phyloP scores from a whole-genome alignment of 352 stramenopile species.

The Nothophytophthora sp. region DNA sequence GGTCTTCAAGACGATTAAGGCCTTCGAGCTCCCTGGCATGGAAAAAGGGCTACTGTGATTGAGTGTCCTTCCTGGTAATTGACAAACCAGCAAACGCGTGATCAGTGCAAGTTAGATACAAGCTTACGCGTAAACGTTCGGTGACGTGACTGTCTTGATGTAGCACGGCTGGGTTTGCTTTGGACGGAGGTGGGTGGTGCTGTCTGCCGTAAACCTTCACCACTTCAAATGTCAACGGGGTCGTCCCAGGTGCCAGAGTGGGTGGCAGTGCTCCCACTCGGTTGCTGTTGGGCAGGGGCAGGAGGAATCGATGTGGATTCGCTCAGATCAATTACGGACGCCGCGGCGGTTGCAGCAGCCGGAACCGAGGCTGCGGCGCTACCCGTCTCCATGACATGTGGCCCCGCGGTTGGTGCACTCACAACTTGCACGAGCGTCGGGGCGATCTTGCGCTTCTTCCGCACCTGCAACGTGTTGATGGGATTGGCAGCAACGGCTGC shows the following conservation, averaged over 20 bases:
- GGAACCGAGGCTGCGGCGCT: background rate
- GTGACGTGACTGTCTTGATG: background rate
- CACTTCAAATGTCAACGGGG: constrained; percentile 28
- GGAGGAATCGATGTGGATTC: constrained; percentile 1
- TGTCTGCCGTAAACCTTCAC: background rate
- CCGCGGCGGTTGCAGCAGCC: background rate
- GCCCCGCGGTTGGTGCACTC: background rate
- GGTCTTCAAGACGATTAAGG: constrained; percentile 88
- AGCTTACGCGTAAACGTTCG: background rate
- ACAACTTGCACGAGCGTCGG: constrained; percentile 34
- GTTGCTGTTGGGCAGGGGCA: constrained; percentile 3
- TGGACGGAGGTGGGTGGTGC: background rate
- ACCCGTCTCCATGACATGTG: background rate
- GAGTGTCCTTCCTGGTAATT: background rate
- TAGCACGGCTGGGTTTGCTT: background rate
- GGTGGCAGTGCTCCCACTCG: background rate
- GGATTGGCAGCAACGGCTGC: constrained; percentile 6
- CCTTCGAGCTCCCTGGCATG: constrained; percentile 77
- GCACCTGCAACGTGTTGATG: constrained; percentile 76
- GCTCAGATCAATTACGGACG: constrained; percentile 11
- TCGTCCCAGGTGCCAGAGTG: constrained; percentile 30
- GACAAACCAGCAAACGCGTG: background rate
- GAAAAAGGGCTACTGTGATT: constrained; percentile 53
- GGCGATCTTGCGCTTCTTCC: constrained; percentile 83
- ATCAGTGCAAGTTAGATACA: background rate